Base-by-base conservation (phyloP, 768 basidiomycete genomes). In the Boletales sp. region DNA sequence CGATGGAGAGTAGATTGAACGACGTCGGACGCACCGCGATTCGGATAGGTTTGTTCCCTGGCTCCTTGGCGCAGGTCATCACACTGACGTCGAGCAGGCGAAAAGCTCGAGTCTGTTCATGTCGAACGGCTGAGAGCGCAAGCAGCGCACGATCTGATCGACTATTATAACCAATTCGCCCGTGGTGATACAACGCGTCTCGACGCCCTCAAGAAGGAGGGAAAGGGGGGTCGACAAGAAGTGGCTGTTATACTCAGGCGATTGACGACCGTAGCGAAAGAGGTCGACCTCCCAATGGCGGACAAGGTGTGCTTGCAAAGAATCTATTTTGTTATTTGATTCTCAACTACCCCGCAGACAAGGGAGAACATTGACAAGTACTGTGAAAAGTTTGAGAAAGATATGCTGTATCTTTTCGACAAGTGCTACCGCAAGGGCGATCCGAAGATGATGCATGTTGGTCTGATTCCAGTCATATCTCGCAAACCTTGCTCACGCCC, bases 311-410 rank as follows among this genome's bases (percentile, higher is more conserved):
- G 71, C 55, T 42, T 2, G 18, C 14, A 21, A 34, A 15, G n/a
- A 10, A 13, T 13, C 35, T 8, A 12, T 24, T 7, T 11, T 13
- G 29, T 34, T 45, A n/a, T 5, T 29, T 32, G 29, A 19, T n/a
- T 35, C 43, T 35, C 18, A 56, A 21, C 8, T 32, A 12, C 35
- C 14, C 11, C 4, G 18, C 60, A 94, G 87, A 93, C 94, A 2
- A 76, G 90, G 53, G 94, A 97, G 65, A 86, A 77, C 50, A 93
- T 99, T 52, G 95, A 98, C 61, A 89, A 87, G 64, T 98, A 97
- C 60, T 97, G 97, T 72, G 97, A 99, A 72, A 91, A 88, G 68
- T 98, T 98, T 56, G 97, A 99, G 69, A 98, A 95, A 72, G 95
- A 98, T 64, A 95, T 97, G 83, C 81, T 99, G 46, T 84, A 89